Percentiles rank a stretch among this genome's conserved stretches.
Evolutionary conservation across 208 protist species (phyloP).

Genomic region (Novymonas esmeraldas): DNA sequence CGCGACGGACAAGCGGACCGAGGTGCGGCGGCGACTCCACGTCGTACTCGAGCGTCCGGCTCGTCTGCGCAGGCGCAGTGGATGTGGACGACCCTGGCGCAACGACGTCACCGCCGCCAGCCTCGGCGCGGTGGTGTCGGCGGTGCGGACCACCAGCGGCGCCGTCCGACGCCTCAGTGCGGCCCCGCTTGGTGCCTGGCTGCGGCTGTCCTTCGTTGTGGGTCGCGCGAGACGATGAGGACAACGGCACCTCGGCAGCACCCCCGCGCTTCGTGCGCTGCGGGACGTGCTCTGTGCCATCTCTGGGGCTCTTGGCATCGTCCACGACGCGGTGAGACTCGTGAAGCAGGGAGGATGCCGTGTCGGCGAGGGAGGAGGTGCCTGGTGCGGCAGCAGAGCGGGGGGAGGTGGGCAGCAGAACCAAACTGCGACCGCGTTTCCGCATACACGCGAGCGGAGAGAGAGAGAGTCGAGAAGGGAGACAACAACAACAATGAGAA

Average conservation of each 20-base stretch:
- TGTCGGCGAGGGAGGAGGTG: background rate
- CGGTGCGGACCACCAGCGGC: background rate
- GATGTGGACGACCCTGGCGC: background rate
- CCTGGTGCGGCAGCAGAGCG: too few species aligned
- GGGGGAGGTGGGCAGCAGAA: background rate
- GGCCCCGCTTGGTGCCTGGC: constrained; percentile 10
- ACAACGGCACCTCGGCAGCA: background rate
- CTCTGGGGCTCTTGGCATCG: background rate
- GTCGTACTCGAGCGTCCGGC: constrained; percentile 22
- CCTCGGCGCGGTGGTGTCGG: background rate
- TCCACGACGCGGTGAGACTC: background rate
- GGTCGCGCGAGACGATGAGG: constrained; percentile 5
- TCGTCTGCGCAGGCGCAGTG: background rate
- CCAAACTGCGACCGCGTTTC: constrained; percentile 10
- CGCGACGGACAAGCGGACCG: background rate
- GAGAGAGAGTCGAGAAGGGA: background rate
- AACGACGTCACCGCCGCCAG: background rate
- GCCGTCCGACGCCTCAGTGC: background rate
- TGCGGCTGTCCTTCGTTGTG: background rate
- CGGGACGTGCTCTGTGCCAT: constrained; percentile 3
- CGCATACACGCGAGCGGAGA: constrained; percentile 3
- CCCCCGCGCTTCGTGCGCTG: constrained; percentile 16
- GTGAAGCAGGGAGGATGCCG: background rate
- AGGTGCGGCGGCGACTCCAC: background rate
- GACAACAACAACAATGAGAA: background rate